phyloP scores from a whole-genome alignment of 495 filamentous ascomycete genomes.

The Neurospora sublineolata region DNA sequence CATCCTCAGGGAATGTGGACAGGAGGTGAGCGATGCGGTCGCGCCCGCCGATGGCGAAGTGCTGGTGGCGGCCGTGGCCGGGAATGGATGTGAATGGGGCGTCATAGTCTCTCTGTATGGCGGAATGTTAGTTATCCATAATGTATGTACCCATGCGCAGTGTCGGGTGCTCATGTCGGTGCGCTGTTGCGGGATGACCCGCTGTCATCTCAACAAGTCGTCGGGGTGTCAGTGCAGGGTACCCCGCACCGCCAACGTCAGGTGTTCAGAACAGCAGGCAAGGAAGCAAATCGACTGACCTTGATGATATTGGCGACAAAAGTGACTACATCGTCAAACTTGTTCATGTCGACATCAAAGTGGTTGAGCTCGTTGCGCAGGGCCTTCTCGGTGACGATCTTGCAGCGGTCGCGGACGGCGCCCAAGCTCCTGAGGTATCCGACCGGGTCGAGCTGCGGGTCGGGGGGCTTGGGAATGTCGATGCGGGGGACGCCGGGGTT shows the following conservation, averaged over 20 bases:
- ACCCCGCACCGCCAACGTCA: background rate
- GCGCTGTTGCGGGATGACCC: background rate
- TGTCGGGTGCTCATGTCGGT: background rate
- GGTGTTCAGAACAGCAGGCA: background rate
- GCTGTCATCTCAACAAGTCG: background rate
- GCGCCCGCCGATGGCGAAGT: slow-evolving; percentile 74
- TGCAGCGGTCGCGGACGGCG: slow-evolving; percentile 71
- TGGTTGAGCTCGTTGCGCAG: slow-evolving; percentile 69
- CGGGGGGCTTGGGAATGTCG: slow-evolving; percentile 72
- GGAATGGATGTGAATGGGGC: slow-evolving; percentile 78
- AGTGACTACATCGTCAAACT: slow-evolving; percentile 77
- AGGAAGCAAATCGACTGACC: slow-evolving; percentile 36
- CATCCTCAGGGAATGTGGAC: slow-evolving; percentile 46
- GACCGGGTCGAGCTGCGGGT: slow-evolving; percentile 82
- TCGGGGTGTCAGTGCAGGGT: too few species aligned
- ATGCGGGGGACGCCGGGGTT: slow-evolving; percentile 37
- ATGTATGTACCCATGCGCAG: background rate
- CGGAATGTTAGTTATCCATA: slow-evolving; percentile 5
- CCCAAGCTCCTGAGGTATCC: slow-evolving; percentile 86
- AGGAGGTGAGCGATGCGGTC: slow-evolving; percentile 67
- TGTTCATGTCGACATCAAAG: slow-evolving; percentile 83
- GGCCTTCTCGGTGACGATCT: slow-evolving; percentile 64
- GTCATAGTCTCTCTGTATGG: slow-evolving; percentile 68
- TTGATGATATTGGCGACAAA: slow-evolving; percentile 97
- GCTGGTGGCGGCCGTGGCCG: slow-evolving; percentile 79